Base-by-base conservation (phyloP, 2,329 filamentous ascomycete species). In the Eurotiales sp. region DNA sequence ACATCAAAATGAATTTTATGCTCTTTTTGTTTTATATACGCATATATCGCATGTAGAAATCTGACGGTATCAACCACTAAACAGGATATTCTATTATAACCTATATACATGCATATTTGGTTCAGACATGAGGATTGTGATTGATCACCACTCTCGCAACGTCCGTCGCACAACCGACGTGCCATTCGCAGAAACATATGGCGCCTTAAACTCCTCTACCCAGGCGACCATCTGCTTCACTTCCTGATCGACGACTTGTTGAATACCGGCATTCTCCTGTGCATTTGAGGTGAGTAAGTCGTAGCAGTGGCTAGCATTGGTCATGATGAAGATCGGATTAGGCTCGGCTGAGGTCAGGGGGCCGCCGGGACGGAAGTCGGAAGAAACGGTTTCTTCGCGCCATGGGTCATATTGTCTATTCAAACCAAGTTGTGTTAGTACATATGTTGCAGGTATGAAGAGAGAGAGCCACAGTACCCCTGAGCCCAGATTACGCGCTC, bases 401-500 rank as follows among this genome's bases (percentile, higher is more conserved):
- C 82, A 85, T 5, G 82, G 82, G 61, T 85, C 82, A 50, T 71
- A 79, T 63, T 81, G 72, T 39, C 77, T 64, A 29, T 30, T 30
- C 7, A n/a, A n/a, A n/a, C n/a, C n/a, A n/a, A 8, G 19, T 32
- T 15, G 37, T 57, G 39, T 50, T 53, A 41, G 27, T 39, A 23
- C 29, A 23, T n/a, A 21, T 14, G 41, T 12, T 21, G 17, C 7
- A n/a, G 2, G 2, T 30, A 12, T 32, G 19, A 30, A 22, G 36
- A 12, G 14, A 42, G 47, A 23, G 23, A 15, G 11, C 55, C n/a
- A 34, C 25, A 64, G 29, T 62, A 72, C 66, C 77, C 82, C 57
- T 84, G 84, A 5, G 76, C 72, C 71, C 77, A 84, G 22, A 84
- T 71, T 19, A 86, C 66, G 2, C 81, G 74, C 14, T 74, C 77